phyloP scores from a whole-genome alignment of 163 green algal species.

The Scenedesmus sp. region DNA sequence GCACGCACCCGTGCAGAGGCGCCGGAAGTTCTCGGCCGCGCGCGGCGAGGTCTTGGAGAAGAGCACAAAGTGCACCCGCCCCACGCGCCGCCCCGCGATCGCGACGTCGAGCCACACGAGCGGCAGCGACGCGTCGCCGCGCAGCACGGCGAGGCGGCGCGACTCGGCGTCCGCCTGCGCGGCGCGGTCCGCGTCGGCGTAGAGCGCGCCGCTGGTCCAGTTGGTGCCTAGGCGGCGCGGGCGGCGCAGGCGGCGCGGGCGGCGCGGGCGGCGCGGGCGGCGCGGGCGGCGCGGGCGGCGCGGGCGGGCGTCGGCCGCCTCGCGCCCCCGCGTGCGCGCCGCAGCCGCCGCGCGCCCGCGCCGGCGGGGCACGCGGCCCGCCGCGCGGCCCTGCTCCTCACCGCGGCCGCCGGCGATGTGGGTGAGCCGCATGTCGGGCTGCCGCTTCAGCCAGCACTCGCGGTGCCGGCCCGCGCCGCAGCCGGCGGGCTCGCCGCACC shows the following conservation, averaged over 20 bases:
- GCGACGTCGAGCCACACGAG: slow-evolving; percentile 75
- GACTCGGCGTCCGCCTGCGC: neutral
- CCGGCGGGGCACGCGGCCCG: too few relatives aligned
- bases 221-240: too few relatives aligned
- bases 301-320: too few relatives aligned
- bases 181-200: slow-evolving; percentile 1
- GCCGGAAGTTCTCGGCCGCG: slow-evolving; percentile 75
- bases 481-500: slow-evolving; percentile 51
- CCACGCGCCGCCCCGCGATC: slow-evolving; percentile 55
- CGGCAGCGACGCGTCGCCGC: slow-evolving; percentile 60
- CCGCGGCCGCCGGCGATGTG: slow-evolving; percentile 31
- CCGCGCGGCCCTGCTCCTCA: too few relatives aligned
- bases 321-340: too few relatives aligned
- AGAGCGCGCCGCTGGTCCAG: slow-evolving; percentile 35
- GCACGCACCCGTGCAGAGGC: slow-evolving; percentile 68
- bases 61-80: slow-evolving; percentile 77
- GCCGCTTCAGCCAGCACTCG: slow-evolving; percentile 72
- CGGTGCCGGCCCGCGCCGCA: slow-evolving; percentile 41
- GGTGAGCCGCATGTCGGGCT: slow-evolving; percentile 28
- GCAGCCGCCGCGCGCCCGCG: too few relatives aligned
- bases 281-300: neutral
- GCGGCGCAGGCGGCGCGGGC: too few relatives aligned
- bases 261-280: neutral
- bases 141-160: slow-evolving; percentile 28
- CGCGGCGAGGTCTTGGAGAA: slow-evolving; percentile 67